phyloP scores from a whole-genome alignment of 441 rosid species.

The Jatropha podagrica region DNA sequence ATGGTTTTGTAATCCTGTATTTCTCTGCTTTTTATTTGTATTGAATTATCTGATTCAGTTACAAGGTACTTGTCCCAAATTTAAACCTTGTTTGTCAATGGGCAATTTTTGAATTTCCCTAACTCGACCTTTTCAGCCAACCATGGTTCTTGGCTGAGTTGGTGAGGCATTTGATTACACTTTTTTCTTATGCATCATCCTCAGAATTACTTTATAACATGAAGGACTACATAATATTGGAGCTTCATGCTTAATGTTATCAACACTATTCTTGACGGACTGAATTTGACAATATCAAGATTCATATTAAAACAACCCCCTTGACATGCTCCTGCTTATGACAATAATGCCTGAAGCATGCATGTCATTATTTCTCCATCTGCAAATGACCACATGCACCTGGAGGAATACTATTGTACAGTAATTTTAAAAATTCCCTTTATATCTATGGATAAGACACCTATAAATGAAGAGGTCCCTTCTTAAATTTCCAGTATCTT shows the following conservation, averaged over 20 bases:
- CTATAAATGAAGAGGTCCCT: not conserved
- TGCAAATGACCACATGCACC: not conserved
- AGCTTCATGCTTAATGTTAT: not conserved
- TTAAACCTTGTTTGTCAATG: too few species aligned
- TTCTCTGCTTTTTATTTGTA: too few species aligned
- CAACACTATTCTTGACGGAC: too few species aligned
- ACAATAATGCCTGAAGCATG: not conserved
- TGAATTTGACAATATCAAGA: not conserved
- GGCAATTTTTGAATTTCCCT: not conserved
- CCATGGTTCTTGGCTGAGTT: not conserved
- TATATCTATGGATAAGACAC: not conserved
- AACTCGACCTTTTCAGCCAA: not conserved
- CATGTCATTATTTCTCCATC: not conserved
- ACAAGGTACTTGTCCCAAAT: too few species aligned
- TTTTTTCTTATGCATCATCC: not conserved
- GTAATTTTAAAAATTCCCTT: not conserved
- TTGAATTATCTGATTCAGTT: too few species aligned
- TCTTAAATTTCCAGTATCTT: constrained; percentile 3
- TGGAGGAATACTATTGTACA: not conserved
- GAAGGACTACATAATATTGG: not conserved
- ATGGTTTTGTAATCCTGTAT: too few species aligned
- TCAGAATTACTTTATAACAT: not conserved
- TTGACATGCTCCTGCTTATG: not conserved
- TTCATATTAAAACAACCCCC: not conserved
- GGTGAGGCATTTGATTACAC: not conserved